A percentile compares a stretch with the other conserved stretches of the same genome.
phyloP scores from a whole-genome alignment of 345 rosid species.

The Cardamine resedifolia region DNA sequence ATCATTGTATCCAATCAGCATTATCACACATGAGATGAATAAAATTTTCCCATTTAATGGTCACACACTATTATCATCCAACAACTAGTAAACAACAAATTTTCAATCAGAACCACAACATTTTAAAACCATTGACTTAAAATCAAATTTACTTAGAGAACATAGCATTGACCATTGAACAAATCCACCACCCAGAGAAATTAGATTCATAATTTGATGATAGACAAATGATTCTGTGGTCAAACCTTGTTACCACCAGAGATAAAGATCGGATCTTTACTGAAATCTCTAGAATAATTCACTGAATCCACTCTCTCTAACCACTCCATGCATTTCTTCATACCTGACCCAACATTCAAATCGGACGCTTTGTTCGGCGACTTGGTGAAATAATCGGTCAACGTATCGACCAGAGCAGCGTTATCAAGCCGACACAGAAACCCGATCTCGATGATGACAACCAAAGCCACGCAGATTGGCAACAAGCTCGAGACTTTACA shows the following conservation, averaged over 20 bases:
- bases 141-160: background rate
- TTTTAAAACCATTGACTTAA: background rate
- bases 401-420: conserved; percentile 54
- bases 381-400: conserved; percentile 49
- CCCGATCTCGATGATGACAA: conserved; percentile 64
- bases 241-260: conserved; percentile 53
- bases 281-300: conserved; percentile 63
- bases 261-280: conserved; percentile 62
- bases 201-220: background rate
- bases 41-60: background rate
- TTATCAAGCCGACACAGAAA: conserved; percentile 77
- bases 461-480: conserved; percentile 63
- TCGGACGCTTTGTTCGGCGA: conserved; percentile 16
- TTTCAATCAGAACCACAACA: background rate
- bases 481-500: conserved; percentile 62
- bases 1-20: background rate
- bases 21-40: background rate
- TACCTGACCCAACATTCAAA: conserved; percentile 16
- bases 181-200: background rate
- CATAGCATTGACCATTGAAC: background rate
- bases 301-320: conserved; percentile 70
- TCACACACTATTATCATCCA: background rate
- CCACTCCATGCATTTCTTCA: conserved; percentile 70
- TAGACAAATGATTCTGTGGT: background rate
- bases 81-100: conserved; percentile 2